phyloP scores from a whole-genome alignment of 371 early-diverging fungal genomes.

The Zychaea mexicana region DNA sequence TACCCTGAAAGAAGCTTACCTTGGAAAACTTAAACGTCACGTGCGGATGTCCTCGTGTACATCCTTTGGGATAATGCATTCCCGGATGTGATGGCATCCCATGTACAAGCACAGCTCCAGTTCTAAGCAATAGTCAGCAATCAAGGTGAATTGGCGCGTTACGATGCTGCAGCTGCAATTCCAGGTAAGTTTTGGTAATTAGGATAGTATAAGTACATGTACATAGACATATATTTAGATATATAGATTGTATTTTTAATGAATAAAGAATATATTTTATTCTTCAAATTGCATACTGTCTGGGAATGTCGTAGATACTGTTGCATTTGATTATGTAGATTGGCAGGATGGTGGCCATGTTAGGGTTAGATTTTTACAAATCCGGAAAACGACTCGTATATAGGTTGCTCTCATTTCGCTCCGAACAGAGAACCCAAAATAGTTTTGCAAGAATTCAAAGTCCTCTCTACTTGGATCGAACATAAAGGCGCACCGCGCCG shows the following conservation, averaged over 20 bases:
- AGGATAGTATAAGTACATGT: no score
- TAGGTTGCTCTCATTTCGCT: no score
- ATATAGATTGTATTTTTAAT: not conserved
- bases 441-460: no score
- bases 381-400: not conserved
- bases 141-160: not conserved
- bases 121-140: not conserved
- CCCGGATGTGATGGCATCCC: not conserved
- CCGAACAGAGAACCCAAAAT: no score
- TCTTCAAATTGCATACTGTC: not conserved
- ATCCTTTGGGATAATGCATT: constrained; percentile 6
- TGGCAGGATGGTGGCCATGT: not conserved
- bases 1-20: not conserved
- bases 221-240: not conserved
- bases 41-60: not conserved
- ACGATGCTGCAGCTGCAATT: not conserved
- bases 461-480: no score
- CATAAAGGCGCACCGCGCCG: no score
- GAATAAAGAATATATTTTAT: not conserved
- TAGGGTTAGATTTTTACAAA: not conserved
- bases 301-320: not conserved
- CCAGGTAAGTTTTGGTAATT: not conserved
- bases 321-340: not conserved
- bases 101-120: not conserved
- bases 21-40: not conserved